Conservation (phyloP, 805 yeast species). For the Candida pseudoglaebosa region DNA sequence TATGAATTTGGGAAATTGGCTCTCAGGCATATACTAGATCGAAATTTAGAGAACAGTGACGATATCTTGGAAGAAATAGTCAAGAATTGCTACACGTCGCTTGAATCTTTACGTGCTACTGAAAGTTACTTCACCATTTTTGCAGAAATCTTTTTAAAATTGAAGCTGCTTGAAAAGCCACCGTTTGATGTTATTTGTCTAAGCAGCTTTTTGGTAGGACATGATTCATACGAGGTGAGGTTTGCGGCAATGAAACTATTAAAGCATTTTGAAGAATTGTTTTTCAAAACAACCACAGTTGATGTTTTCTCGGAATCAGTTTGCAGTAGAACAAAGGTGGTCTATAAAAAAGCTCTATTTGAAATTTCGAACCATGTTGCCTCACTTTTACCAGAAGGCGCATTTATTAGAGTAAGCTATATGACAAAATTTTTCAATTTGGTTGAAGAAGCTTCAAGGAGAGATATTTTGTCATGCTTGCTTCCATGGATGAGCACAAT, state of each 20-base stretch:
- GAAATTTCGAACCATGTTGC: slow-evolving; percentile 77
- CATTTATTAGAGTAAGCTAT: slow-evolving; percentile 63
- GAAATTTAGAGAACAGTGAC: slow-evolving; percentile 53
- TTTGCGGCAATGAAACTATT: slow-evolving; percentile 69
- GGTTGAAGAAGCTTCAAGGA: slow-evolving; percentile 56
- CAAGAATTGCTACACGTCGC: slow-evolving; percentile 65
- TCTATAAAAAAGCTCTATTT: slow-evolving; percentile 81
- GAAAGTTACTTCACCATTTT: slow-evolving; percentile 70
- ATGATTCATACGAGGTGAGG: slow-evolving; percentile 64
- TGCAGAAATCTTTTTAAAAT: slow-evolving; percentile 57
- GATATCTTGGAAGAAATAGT: slow-evolving; percentile 53
- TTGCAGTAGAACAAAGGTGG: slow-evolving; percentile 71
- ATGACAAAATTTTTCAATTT: slow-evolving; percentile 62
- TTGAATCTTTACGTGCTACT: slow-evolving; percentile 46
- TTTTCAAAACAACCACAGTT: slow-evolving; percentile 45
- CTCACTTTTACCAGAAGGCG: slow-evolving; percentile 49
- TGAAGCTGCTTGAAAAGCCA: slow-evolving; percentile 43
- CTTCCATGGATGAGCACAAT: slow-evolving; percentile 92
- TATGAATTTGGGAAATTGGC: slow-evolving; percentile 68
- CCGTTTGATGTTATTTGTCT: slow-evolving; percentile 70
- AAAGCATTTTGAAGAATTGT: slow-evolving; percentile 53
- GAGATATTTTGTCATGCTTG: slow-evolving; percentile 75
- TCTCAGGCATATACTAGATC: slow-evolving; percentile 57
- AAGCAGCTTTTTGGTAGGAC: slow-evolving; percentile 75
- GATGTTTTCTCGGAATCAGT: slow-evolving; percentile 65